These are phyloP conservation scores for Brachypodium distachyon DNA, from an alignment of 202 grass and related monocot genomes.

Conservation along the genomic window DNA sequence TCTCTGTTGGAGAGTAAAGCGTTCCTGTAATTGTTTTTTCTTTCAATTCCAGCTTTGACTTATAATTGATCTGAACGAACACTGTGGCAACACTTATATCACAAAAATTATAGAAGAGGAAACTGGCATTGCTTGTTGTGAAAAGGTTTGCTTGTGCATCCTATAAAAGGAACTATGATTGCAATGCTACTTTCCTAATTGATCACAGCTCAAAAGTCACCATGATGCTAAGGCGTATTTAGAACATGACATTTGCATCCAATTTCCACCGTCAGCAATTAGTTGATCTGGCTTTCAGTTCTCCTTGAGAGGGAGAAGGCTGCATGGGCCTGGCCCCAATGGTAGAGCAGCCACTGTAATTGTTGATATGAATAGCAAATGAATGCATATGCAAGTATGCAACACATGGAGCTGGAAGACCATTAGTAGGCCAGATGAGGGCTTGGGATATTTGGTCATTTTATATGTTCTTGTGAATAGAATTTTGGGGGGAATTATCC, in stretches of 20 bases:
- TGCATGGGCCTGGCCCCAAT: neutral
- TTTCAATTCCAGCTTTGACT: neutral
- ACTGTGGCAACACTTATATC: neutral
- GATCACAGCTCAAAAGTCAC: neutral
- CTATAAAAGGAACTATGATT: neutral
- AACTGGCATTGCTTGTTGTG: neutral
- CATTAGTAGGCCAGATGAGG: neutral
- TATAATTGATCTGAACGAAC: neutral
- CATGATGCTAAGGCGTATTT: neutral
- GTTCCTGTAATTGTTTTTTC: neutral
- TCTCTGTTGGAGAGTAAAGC: neutral
- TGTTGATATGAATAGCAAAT: neutral
- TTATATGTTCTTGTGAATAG: neutral
- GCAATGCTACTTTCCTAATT: neutral
- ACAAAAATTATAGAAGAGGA: neutral
- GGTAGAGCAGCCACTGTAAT: neutral
- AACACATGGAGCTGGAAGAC: neutral
- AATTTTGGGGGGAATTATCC: neutral
- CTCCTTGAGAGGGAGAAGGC: neutral
- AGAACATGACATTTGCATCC: neutral
- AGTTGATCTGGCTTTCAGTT: neutral
- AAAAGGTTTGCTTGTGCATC: neutral
- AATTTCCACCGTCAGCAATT: neutral
- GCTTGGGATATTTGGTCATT: neutral
- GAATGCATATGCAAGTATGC: neutral